Conservation (phyloP, 2,329 filamentous ascomycete species). For the Fusarium coicis region DNA sequence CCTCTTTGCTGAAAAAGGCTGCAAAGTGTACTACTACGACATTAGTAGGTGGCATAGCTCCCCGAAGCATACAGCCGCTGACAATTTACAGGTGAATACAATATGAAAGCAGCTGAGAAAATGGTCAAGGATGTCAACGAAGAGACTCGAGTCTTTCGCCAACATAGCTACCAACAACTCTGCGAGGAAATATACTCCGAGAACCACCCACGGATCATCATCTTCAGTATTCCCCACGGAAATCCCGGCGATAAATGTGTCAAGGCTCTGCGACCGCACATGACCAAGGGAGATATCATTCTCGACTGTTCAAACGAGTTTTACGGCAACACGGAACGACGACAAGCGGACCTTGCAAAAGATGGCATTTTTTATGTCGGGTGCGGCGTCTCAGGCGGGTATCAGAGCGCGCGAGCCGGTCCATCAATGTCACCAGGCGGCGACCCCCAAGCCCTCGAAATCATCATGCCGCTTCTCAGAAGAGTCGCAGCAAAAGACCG, state of each 20-base stretch:
- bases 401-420: not conserved
- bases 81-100: not conserved
- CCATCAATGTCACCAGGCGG: slow-evolving; percentile 7
- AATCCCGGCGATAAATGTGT: not conserved
- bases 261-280: not conserved
- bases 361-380: not conserved
- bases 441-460: not conserved
- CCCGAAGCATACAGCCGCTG: rapidly evolving
- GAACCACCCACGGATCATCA: not conserved
- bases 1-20: not conserved
- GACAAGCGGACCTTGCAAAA: not conserved
- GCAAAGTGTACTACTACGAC: not conserved
- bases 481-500: not conserved
- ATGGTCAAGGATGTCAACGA: not conserved
- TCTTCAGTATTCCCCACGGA: not conserved
- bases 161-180: not conserved
- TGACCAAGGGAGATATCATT: not conserved
- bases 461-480: not conserved
- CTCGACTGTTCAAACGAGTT: slow-evolving; percentile 7
- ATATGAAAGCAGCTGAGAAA: not conserved
- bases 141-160: not conserved
- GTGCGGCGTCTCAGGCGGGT: not conserved
- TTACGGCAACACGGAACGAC: slow-evolving; percentile 3
- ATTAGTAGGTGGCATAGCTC: not conserved
- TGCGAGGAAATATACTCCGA: not conserved